phyloP scores from a whole-genome alignment of 164 flowering plant species.

The Vitis labrusca region DNA sequence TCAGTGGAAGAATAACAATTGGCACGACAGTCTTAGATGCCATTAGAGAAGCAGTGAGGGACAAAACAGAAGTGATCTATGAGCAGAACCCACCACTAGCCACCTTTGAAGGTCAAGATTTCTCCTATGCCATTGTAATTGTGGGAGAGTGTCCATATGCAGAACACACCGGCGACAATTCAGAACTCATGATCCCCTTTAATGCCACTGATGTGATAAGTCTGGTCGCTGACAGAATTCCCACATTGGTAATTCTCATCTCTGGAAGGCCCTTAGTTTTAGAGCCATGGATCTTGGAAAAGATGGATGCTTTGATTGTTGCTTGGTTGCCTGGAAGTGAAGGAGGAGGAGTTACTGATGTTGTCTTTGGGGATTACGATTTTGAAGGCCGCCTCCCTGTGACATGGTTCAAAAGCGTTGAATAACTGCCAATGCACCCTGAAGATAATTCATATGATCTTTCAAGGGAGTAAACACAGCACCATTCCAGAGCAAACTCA shows the following conservation, averaged over 20 bases:
- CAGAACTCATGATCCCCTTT: slow-evolving; percentile 55
- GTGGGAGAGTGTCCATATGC: slow-evolving; percentile 83
- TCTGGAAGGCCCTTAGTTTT: slow-evolving; percentile 79
- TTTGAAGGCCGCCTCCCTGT: slow-evolving; percentile 67
- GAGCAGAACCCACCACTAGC: slow-evolving; percentile 55
- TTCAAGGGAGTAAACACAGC: slow-evolving; percentile 8
- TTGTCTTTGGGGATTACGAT: slow-evolving; percentile 71
- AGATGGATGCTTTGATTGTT: slow-evolving; percentile 67
- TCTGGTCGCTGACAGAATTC: slow-evolving; percentile 52
- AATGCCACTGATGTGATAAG: slow-evolving; percentile 51
- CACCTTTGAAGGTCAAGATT: slow-evolving; percentile 41
- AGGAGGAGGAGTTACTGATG: slow-evolving; percentile 73
- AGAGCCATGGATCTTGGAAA: slow-evolving; percentile 58
- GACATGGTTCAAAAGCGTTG: slow-evolving; percentile 68
- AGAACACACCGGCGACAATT: slow-evolving; percentile 63
- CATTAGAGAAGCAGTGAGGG: slow-evolving; percentile 55
- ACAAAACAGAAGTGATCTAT: slow-evolving; percentile 51
- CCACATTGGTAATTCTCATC: slow-evolving; percentile 65
- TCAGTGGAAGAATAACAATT: too few relatives aligned
- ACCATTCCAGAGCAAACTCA: slow-evolving; percentile 22
- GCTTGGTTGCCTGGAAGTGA: slow-evolving; percentile 93
- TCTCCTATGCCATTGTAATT: slow-evolving; percentile 71
- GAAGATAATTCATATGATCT: slow-evolving; percentile 55
- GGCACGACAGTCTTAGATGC: too few relatives aligned
- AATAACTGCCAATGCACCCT: slow-evolving; percentile 65